Base-by-base conservation (phyloP, 345 rosid species). In the Excoecaria agallocha region DNA sequence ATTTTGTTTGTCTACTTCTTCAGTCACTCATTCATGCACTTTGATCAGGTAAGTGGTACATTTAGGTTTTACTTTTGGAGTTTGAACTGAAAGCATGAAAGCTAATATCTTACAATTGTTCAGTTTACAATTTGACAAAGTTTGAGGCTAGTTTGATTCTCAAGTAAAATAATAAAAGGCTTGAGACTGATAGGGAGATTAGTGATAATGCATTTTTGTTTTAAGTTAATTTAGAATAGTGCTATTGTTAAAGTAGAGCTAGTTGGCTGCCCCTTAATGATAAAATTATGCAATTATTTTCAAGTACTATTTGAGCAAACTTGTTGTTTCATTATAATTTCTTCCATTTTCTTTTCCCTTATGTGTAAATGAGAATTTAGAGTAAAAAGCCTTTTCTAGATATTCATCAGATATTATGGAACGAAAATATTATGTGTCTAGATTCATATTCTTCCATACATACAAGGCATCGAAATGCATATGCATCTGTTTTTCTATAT, bases 1-100 rank as follows among this genome's bases (percentile, higher is more conserved):
- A 35, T 91, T 70, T 70, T 91, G 73, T 93, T 91, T 81, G 78
- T 89, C 79, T 83, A 81, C 85, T 87, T 88, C 78, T 91, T 88
- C 74, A 35, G 72, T 72, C 95, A 93, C 81, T 78, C 88, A 88
- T 74, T 76, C 63, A 62, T 76, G 57, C 87, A 91, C 79, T 93
- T 89, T 79, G 92, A 89, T 66, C 90, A 91, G 88, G 98, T 93
- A 71, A 77, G 80, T 70, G 71, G 25, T 41, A 20, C 68, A 57
- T 37, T 37, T 45, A 5, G 65, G 25, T n/a, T 24, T 35, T 4
- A 46, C 41, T 6, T 49, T 56, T n/a, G 16, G 24, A 8, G 20
- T 22, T 37, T 48, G 67, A 75, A 64, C 46, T 41, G 48, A 20
- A 56, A 20, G 5, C 20, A 38, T 43, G 51, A 56, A 54, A 41